Conservation (phyloP, 2,329 filamentous ascomycete species). For the Monascus ruber region DNA sequence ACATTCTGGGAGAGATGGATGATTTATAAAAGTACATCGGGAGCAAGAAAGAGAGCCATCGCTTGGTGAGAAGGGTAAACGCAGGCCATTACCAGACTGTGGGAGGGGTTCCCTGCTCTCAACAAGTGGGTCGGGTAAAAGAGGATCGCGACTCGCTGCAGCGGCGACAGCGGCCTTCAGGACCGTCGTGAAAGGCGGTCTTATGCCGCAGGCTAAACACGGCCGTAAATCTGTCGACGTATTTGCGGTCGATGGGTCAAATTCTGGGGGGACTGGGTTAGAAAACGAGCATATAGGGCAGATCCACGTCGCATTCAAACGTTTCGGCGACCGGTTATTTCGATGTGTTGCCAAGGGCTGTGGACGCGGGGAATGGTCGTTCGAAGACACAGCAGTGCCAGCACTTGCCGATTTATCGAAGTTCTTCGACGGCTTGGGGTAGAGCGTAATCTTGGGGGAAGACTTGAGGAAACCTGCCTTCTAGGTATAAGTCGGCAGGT, state of each 20-base stretch:
- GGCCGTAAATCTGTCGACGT: slow-evolving; percentile 70
- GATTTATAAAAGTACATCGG: slow-evolving; percentile 86
- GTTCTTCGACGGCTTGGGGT: slow-evolving; percentile 65
- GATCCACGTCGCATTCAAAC: slow-evolving; percentile 67
- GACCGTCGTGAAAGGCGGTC: slow-evolving; percentile 69
- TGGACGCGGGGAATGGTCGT: slow-evolving; percentile 24
- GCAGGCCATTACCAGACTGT: slow-evolving; percentile 2
- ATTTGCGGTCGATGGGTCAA: slow-evolving; percentile 72
- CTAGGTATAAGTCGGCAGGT: slow-evolving; percentile 8
- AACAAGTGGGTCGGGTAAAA: slow-evolving; percentile 4
- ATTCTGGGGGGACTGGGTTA: slow-evolving; percentile 85
- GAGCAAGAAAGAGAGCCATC: slow-evolving; percentile 47
- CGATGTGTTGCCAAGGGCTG: slow-evolving; percentile 21
- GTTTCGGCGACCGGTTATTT: slow-evolving; percentile 24
- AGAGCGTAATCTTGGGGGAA: slow-evolving; percentile 81
- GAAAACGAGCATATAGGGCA: slow-evolving; percentile 94
- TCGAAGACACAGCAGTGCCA: slow-evolving; percentile 25
- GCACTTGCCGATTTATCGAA: slow-evolving; percentile 42
- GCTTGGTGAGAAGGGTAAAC: slow-evolving; percentile 1
- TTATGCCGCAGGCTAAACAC: slow-evolving; percentile 88
- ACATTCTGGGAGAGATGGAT: slow-evolving; percentile 72
- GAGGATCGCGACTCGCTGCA: slow-evolving; percentile 40
- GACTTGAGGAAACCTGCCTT: slow-evolving; percentile 89
- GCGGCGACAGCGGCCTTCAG: slow-evolving; percentile 77
- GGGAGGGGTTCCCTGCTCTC: not conserved